A percentile compares a stretch with the other conserved stretches of the same genome.
Conservation (phyloP, 2,329 filamentous ascomycete genomes). For the Xenosphaeropsis pyriputrescens region DNA sequence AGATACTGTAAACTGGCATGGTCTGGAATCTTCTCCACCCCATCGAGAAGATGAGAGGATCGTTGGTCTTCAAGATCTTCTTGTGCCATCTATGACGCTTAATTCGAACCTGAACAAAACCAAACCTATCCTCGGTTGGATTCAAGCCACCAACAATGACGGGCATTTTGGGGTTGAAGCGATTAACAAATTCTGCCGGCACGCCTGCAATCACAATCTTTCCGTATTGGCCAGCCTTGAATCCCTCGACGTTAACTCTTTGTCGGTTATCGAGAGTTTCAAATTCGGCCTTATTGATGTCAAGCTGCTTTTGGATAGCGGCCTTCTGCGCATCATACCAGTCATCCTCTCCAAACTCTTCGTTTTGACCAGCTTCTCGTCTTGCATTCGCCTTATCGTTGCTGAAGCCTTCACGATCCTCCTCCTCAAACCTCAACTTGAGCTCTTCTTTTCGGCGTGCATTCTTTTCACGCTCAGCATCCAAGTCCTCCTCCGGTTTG, state of each 20-base stretch:
- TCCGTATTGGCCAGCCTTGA: conserved; percentile 83
- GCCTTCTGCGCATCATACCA: conserved; percentile 99
- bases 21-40: conserved; percentile 94
- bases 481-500: conserved; percentile 36
- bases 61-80: conserved; percentile 96
- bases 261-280: conserved; percentile 75
- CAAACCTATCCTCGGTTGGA: conserved; percentile 88
- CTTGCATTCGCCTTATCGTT: conserved; percentile 75
- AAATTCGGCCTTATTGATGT: conserved; percentile 93
- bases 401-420: conserved; percentile 90
- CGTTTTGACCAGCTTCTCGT: conserved; percentile 49
- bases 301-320: conserved; percentile 82
- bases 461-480: conserved; percentile 81
- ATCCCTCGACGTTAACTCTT: conserved; percentile 73
- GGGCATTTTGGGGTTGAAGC: conserved; percentile 71
- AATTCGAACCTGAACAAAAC: conserved; percentile 88
- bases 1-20: conserved; percentile 85
- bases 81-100: conserved; percentile 98
- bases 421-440: conserved; percentile 87
- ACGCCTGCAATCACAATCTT: conserved; percentile 82
- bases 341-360: conserved; percentile 89
- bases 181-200: conserved; percentile 74
- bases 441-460: conserved; percentile 89
- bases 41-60: conserved; percentile 91
- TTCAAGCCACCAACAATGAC: conserved; percentile 85